A percentile compares a stretch with the other conserved stretches of the same genome.
Evolutionary conservation across 2,329 filamentous ascomycete species (phyloP).

Genomic region (Talaromyces piceae): DNA sequence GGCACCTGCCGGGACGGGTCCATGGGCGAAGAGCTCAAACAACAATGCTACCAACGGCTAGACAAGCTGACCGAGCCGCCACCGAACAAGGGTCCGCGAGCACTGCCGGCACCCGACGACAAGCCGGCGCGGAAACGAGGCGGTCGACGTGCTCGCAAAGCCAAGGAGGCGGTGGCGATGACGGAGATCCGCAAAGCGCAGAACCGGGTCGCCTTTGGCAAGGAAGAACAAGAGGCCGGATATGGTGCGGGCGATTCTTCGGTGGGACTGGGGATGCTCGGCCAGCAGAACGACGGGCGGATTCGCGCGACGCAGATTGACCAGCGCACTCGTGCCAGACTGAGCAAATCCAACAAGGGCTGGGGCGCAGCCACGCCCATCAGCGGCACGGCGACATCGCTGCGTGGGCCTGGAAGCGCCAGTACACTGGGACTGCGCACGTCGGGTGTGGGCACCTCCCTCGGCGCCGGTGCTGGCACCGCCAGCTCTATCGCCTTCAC

Average conservation of each 20-base stretch:
- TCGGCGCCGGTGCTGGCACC: slow-evolving; percentile 61
- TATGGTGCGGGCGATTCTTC: slow-evolving; percentile 82
- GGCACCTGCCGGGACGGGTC: slow-evolving; percentile 76
- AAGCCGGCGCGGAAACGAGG: slow-evolving; percentile 91
- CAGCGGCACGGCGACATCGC: slow-evolving; percentile 62
- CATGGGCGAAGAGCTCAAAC: slow-evolving; percentile 71
- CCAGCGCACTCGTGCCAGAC: slow-evolving; percentile 82
- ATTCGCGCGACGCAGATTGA: slow-evolving; percentile 86
- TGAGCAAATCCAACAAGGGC: slow-evolving; percentile 90
- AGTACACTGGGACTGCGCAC: slow-evolving; percentile 70
- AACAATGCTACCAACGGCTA: slow-evolving; percentile 74
- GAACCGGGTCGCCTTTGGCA: slow-evolving; percentile 91
- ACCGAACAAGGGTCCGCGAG: slow-evolving; percentile 78
- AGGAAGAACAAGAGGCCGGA: slow-evolving; percentile 88
- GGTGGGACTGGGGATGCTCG: slow-evolving; percentile 90
- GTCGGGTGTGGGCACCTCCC: slow-evolving; percentile 69
- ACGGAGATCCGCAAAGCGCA: slow-evolving; percentile 93
- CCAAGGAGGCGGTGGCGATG: slow-evolving; percentile 95
- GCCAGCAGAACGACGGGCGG: slow-evolving; percentile 76
- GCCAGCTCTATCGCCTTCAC: slow-evolving; percentile 88
- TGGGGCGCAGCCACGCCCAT: slow-evolving; percentile 68
- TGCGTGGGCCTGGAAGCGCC: slow-evolving; percentile 59
- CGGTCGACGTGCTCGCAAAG: slow-evolving; percentile 80
- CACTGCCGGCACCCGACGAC: slow-evolving; percentile 87
- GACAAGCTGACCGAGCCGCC: slow-evolving; percentile 91